Percentiles rank a stretch among this genome's conserved stretches.
Conservation (phyloP, 163 green algal species). For the Chlamydomonas reinhardtii region DNA sequence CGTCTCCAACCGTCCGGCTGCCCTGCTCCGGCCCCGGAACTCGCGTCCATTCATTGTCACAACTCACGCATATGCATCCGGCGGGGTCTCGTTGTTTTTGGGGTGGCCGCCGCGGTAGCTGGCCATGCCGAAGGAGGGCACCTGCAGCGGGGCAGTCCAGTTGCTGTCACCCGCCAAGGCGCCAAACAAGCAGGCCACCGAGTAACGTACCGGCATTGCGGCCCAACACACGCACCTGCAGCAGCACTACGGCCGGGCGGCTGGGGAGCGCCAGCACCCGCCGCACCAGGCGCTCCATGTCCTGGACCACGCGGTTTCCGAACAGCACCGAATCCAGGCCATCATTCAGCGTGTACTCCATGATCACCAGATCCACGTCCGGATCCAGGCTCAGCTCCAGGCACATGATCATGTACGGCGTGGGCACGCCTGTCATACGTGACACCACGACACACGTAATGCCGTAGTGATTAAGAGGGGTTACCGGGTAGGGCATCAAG, state of each 20-base stretch:
- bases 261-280: slow-evolving; percentile 21
- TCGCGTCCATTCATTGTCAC: neutral
- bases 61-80: slow-evolving; percentile 10
- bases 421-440: slow-evolving; percentile 33
- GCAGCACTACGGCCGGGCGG: neutral
- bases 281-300: slow-evolving; percentile 45
- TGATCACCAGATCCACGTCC: slow-evolving; percentile 39
- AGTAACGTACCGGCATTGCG: no score
- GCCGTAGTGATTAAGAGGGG: no score
- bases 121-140: slow-evolving; percentile 32
- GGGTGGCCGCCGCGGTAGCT: slow-evolving; percentile 13
- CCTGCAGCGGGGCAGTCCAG: no score
- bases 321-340: neutral
- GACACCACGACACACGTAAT: no score
- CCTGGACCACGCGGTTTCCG: slow-evolving; percentile 12
- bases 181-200: no score
- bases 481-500: no score
- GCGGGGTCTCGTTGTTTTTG: slow-evolving; percentile 12
- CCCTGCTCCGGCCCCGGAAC: no score
- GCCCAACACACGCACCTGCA: no score
- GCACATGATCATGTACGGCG: slow-evolving; percentile 50
- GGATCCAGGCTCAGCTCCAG: slow-evolving; percentile 29
- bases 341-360: slow-evolving; percentile 41
- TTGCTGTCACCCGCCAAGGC: no score
- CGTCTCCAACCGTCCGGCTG: no score